These are phyloP conservation scores for Trypanosoma lewisi DNA, from an alignment of 208 protist species.

Conservation along the genomic window DNA sequence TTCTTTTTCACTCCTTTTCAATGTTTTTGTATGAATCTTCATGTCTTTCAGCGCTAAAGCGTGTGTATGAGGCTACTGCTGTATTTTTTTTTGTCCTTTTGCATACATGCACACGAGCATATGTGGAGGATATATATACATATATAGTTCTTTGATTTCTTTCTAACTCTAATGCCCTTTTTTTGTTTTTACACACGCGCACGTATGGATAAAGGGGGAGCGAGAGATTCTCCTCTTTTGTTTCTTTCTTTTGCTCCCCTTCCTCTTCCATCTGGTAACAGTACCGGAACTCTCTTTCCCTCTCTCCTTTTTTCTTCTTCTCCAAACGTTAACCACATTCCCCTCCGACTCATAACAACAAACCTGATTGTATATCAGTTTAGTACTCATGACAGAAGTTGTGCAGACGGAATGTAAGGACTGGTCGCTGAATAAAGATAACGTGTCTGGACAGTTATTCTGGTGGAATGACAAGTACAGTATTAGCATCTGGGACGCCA, in stretches of 20 bases:
- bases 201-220: neutral
- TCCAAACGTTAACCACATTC: neutral
- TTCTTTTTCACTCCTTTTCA: slow-evolving; percentile 21
- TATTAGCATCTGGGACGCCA: slow-evolving; percentile 66
- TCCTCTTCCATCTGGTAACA: no score
- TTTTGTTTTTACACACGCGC: slow-evolving; percentile 15
- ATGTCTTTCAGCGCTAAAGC: slow-evolving; percentile 8
- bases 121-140: neutral
- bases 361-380: neutral
- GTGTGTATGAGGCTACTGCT: no score
- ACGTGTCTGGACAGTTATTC: slow-evolving; percentile 38
- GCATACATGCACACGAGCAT: neutral
- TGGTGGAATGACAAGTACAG: slow-evolving; percentile 81
- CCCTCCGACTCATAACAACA: no score
- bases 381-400: slow-evolving; percentile 24
- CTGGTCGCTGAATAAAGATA: slow-evolving; percentile 74
- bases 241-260: neutral
- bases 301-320: slow-evolving; percentile 16
- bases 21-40: slow-evolving; percentile 15
- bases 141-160: slow-evolving; percentile 17
- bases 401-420: slow-evolving; percentile 57
- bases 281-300: neutral
- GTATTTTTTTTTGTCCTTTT: no score
- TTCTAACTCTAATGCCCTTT: neutral
- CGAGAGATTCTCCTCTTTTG: neutral